These are phyloP conservation scores for Euphrasia confusa DNA, from an alignment of 257 asterid genomes.

Conservation along the genomic window DNA sequence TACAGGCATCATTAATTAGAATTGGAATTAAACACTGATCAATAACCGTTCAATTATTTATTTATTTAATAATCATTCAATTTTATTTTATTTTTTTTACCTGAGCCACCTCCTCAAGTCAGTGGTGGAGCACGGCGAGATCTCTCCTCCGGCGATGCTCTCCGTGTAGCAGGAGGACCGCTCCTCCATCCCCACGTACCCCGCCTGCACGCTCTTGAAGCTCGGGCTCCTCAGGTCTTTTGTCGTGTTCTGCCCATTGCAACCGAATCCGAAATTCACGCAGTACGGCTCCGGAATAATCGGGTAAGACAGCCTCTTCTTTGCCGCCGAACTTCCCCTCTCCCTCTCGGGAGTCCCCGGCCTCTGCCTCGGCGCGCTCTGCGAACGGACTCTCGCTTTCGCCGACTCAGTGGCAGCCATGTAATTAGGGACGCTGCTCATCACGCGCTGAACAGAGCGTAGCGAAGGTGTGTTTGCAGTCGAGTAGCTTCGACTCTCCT, in stretches of 20 bases:
- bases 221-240: conserved; percentile 75
- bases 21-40: too few relatives aligned
- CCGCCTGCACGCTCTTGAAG: conserved; percentile 82
- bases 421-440: conserved; percentile 56
- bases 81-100: conserved; percentile 38
- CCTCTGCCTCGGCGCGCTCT: conserved; percentile 85
- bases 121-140: conserved; percentile 85
- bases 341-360: conserved; percentile 82
- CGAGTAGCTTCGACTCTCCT: conserved; percentile 54
- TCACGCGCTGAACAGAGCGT: conserved; percentile 43
- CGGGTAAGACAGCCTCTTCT: conserved; percentile 70
- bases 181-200: conserved; percentile 77
- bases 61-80: too few relatives aligned
- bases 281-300: conserved; percentile 55
- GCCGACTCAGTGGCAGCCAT: conserved; percentile 94
- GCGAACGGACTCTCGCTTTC: conserved; percentile 71
- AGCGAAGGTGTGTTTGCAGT: conserved; percentile 78
- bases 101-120: conserved; percentile 77
- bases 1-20: too few relatives aligned
- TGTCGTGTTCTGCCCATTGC: conserved; percentile 18
- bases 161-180: conserved; percentile 68
- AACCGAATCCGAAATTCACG: conserved; percentile 39
- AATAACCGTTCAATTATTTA: too few relatives aligned
- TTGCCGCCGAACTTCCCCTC: conserved; percentile 46
- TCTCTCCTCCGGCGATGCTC: conserved; percentile 88